Evolutionary conservation across 1,139 yeast species (phyloP), one percentile per base, ranked within the genome.

Genomic region (Meyerozyma smithsonii): DNA sequence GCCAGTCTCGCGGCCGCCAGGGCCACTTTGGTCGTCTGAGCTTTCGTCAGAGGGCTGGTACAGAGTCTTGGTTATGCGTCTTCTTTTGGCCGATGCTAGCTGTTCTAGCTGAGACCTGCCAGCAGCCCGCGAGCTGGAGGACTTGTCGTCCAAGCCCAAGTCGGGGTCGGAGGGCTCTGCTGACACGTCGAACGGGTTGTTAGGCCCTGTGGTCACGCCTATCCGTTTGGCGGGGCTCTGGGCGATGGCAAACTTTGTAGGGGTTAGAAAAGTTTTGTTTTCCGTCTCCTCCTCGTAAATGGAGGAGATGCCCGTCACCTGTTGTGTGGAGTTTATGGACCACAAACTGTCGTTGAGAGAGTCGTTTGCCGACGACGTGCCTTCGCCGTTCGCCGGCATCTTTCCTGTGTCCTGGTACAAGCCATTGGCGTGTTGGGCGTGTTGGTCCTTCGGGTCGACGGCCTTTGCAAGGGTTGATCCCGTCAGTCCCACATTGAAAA

Each of bases 101-200:
- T 60, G 54, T 37, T 64, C 71, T 32, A 68, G 62, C 43, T 60
- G 62, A 2, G 70, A 56, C 23, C 75, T 75, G 34, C 67, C 54
- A 7, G 64, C 56, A 42, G 63, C 66, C 1, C 74, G 75, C 3
- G 74, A 62, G 30, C 55, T 46, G 5, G 52, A 24, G 10, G 16
- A 32, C 15, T 36, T 41, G 33, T 23, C 25, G 3, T 23, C 25
- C 5, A 28, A 28, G 18, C 11, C 18, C 18, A 10, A 12, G n/a
- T 5, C 18, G 32, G 32, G 3, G 18, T 15, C 18, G 10, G 34
- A 18, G 6, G 34, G 20, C 8, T 5, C 14, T n/a, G 12, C 21
- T 5, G 20, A 11, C 4, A 30, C 34, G 21, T 30, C 21, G 12
- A 30, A 30, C 4, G 34, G 34, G 21, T 30, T 30, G 12, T 30